Base-by-base conservation (phyloP, 2,329 filamentous ascomycete species). In the Ophiostoma australiae region DNA sequence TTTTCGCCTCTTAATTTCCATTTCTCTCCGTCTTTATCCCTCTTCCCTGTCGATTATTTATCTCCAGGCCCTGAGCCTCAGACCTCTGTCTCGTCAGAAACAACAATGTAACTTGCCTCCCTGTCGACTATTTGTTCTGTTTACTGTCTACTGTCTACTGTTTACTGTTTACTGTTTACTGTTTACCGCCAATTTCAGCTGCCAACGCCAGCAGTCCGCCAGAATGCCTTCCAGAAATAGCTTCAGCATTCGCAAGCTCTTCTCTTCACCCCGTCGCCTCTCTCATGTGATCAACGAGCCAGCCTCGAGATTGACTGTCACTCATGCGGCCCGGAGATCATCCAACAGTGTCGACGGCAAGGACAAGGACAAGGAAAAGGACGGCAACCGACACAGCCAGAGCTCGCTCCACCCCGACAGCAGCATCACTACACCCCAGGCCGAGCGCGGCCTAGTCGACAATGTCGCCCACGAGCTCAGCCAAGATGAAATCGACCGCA, bases 401-500 rank as follows among this genome's bases (percentile, higher is more conserved):
- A 76, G 33, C 33, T 6, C 63, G n/a, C 39, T 70, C 33, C 66
- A 81, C 23, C 79, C 80, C n/a, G 78, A 76, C 48, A 77, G 70
- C 58, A 69, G 69, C 70, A 76, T 52, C 48, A 73, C 70, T 10
- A 72, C 70, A 17, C 71, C 69, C n/a, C 71, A 72, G 48, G 71
- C 71, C 52, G 71, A 72, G 69, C 68, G 52, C 39, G 71, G 69
- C 1, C 71, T 72, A 39, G 67, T 69, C 11, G 71, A 72, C 65
- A 72, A 35, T 44, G 70, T 52, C 70, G 66, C 17, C 66, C 66
- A 67, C 52, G 61, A 63, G n/a, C 58, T 71, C 15, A 72, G 55
- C 70, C 71, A 72, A 39, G 82, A 80, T 2, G 87, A 89, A 73
- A 83, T 87, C 23, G 80, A 80, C 4, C 77, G 78, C 67, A 84